Percentiles rank a stretch among this genome's conserved stretches.
phyloP scores from a whole-genome alignment of 2,329 filamentous ascomycete species.

The Cadophora sp. region DNA sequence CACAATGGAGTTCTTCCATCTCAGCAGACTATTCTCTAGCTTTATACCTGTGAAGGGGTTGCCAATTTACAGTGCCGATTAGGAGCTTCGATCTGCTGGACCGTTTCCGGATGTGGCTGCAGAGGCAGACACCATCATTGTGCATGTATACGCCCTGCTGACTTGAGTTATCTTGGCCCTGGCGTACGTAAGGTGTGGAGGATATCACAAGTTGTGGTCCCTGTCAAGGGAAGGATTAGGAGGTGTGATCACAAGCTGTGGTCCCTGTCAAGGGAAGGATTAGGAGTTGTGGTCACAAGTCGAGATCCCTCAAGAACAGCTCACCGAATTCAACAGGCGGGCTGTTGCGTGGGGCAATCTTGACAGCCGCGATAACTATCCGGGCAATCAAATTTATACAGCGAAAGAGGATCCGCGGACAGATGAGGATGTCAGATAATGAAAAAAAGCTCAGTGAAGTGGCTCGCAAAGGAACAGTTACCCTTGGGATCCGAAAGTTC shows the following conservation, averaged over 20 bases:
- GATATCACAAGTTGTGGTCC: not conserved
- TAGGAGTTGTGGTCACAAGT: conserved; percentile 7
- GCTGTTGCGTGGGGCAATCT: conserved; percentile 17
- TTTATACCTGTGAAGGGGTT: conserved; percentile 21
- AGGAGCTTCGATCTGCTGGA: conserved; percentile 20
- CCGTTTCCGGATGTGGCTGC: conserved; percentile 21
- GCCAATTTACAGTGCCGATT: conserved; percentile 22
- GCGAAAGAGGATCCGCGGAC: not conserved
- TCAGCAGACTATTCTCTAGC: conserved; percentile 20
- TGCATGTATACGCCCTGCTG: conserved; percentile 17
- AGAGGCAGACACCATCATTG: conserved; percentile 15
- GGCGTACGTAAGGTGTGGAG: not conserved
- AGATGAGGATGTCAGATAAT: too few relatives aligned
- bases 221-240: not conserved
- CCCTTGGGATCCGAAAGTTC: too few relatives aligned
- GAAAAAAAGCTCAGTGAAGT: too few relatives aligned
- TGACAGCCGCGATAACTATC: conserved; percentile 15
- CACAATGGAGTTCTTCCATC: conserved; percentile 18
- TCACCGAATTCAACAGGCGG: conserved; percentile 16
- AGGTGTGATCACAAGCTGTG: conserved; percentile 6
- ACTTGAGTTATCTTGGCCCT: not conserved
- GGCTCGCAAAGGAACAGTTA: too few relatives aligned
- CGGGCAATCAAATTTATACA: conserved; percentile 11
- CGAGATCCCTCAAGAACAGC: conserved; percentile 14
- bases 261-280: conserved; percentile 5